Evolutionary conservation across 495 filamentous ascomycete genomes (phyloP).

Genomic region (Cercophora sp.): DNA sequence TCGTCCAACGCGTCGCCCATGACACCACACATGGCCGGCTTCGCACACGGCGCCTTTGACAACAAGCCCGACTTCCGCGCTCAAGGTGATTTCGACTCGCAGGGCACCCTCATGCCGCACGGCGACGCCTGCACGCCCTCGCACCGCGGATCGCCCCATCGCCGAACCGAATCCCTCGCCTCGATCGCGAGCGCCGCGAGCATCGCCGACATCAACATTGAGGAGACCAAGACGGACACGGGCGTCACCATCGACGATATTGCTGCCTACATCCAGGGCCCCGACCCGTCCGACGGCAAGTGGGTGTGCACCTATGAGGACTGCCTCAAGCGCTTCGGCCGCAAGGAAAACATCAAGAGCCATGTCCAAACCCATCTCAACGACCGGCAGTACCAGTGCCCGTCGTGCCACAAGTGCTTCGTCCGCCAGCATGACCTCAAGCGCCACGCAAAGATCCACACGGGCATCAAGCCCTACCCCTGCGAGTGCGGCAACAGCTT

Average conservation of each 20-base stretch:
- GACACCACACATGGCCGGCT: conserved; percentile 24
- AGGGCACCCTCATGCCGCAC: conserved; percentile 13
- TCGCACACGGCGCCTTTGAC: conserved; percentile 25
- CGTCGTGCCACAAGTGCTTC: conserved; percentile 86
- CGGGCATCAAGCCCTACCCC: conserved; percentile 83
- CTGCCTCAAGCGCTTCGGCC: conserved; percentile 80
- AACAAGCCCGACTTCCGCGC: conserved; percentile 33
- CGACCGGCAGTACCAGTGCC: conserved; percentile 88
- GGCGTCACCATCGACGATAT: conserved; percentile 87
- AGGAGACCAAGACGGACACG: conserved; percentile 57
- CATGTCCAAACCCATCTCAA: conserved; percentile 97
- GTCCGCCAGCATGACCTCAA: conserved; percentile 96
- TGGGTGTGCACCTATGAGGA: conserved; percentile 81
- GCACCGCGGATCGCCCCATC: conserved; percentile 35
- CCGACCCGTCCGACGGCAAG: conserved; percentile 67
- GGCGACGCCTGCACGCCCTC: conserved; percentile 19
- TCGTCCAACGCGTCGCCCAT: conserved; percentile 32
- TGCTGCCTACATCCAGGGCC: conserved; percentile 74
- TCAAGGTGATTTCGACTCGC: conserved; percentile 16
- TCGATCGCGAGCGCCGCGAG: conserved; percentile 50
- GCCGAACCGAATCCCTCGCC: conserved; percentile 47
- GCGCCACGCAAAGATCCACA: conserved; percentile 94
- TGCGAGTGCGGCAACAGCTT: conserved; percentile 90
- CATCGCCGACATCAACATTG: conserved; percentile 52
- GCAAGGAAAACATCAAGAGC: conserved; percentile 96